A percentile compares a stretch with the other conserved stretches of the same genome.
These are phyloP conservation scores for Yamadazyma sp. DNA, from an alignment of 1,139 yeast genomes.

Conservation along the genomic window DNA sequence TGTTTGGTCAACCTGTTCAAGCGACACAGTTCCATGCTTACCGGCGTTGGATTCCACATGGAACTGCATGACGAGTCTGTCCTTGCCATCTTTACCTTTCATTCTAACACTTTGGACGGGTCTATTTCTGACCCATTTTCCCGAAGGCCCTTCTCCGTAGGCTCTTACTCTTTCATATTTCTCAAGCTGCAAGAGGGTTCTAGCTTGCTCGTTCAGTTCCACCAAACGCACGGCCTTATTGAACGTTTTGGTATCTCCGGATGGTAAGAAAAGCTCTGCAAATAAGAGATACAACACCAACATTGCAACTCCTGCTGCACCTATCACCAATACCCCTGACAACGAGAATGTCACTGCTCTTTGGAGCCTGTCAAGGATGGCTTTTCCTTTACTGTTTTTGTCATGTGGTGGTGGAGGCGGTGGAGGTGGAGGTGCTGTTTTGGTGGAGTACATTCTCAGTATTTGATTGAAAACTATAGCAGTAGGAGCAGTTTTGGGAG, in stretches of 20 bases:
- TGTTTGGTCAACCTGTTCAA: conserved; percentile 73
- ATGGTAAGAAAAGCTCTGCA: conserved; percentile 78
- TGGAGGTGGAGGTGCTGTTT: conserved; percentile 29
- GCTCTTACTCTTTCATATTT: conserved; percentile 70
- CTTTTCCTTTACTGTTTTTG: conserved; percentile 41
- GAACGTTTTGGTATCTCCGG: conserved; percentile 88
- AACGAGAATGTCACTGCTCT: conserved; percentile 62
- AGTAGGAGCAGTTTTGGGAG: neutral
- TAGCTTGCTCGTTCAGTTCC: conserved; percentile 65
- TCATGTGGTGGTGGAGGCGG: conserved; percentile 43
- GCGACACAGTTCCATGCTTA: conserved; percentile 62
- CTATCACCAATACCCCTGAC: conserved; percentile 61
- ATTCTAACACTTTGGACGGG: conserved; percentile 63
- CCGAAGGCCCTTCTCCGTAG: conserved; percentile 65
- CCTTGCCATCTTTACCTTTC: conserved; percentile 71
- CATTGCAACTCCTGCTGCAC: conserved; percentile 66
- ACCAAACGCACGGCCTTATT: conserved; percentile 79
- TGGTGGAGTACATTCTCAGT: conserved; percentile 15
- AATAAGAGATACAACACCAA: conserved; percentile 76
- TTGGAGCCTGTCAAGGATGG: conserved; percentile 40
- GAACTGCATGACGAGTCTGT: conserved; percentile 80
- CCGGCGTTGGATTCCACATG: conserved; percentile 69
- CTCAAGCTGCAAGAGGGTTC: conserved; percentile 53
- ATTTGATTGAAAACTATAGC: neutral
- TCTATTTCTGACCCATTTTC: conserved; percentile 84